These are phyloP conservation scores for Hirschioporus abietinus DNA, from an alignment of 768 basidiomycete genomes.

Conservation along the genomic window DNA sequence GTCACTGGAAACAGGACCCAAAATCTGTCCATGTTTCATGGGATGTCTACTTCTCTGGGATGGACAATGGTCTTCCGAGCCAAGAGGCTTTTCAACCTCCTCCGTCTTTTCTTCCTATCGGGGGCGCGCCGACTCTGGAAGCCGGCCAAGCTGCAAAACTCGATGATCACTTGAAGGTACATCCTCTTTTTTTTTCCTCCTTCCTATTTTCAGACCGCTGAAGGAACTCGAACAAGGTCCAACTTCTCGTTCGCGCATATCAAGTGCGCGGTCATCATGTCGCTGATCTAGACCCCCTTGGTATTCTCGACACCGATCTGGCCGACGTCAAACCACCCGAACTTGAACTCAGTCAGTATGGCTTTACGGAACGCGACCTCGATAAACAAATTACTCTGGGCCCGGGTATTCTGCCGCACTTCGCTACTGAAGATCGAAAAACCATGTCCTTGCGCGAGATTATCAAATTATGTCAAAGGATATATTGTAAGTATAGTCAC, in stretches of 20 bases:
- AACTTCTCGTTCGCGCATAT: slow-evolving; percentile 96
- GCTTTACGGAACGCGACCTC: slow-evolving; percentile 91
- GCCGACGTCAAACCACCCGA: slow-evolving; percentile 76
- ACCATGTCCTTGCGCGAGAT: slow-evolving; percentile 90
- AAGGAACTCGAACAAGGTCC: slow-evolving; percentile 51
- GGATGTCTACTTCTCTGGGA: slow-evolving; percentile 89
- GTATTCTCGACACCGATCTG: slow-evolving; percentile 87
- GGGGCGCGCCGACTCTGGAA: slow-evolving; percentile 75
- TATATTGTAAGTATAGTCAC: slow-evolving; percentile 71
- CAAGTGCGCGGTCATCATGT: slow-evolving; percentile 98
- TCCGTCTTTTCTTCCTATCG: slow-evolving; percentile 68
- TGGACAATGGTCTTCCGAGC: slow-evolving; percentile 82
- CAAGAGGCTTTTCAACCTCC: slow-evolving; percentile 81
- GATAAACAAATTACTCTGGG: slow-evolving; percentile 93
- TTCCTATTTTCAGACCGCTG: slow-evolving; percentile 5
- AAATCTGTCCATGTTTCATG: slow-evolving; percentile 91
- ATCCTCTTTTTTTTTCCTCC: slow-evolving; percentile 8
- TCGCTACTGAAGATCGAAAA: slow-evolving; percentile 79
- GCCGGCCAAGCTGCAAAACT: slow-evolving; percentile 68
- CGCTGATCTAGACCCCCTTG: slow-evolving; percentile 93
- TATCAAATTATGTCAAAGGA: slow-evolving; percentile 82
- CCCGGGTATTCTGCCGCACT: slow-evolving; percentile 94
- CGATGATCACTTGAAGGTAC: slow-evolving; percentile 91
- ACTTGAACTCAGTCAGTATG: slow-evolving; percentile 89
- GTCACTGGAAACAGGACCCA: slow-evolving; percentile 85